Evolutionary conservation across 768 basidiomycete species (phyloP).

Genomic region (Amanita jacksonii): DNA sequence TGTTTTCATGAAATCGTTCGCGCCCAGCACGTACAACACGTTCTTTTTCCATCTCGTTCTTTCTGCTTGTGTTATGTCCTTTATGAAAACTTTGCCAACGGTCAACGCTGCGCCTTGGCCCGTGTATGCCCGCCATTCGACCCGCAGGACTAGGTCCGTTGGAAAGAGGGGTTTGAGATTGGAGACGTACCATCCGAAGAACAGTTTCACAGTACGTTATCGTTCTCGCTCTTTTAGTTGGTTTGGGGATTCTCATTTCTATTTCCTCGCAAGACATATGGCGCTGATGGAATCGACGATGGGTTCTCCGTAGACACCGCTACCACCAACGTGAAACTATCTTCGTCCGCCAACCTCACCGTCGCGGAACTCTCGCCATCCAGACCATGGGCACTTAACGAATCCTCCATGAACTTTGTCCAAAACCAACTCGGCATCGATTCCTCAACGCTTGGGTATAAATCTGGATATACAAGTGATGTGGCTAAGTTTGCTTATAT

Average conservation of each 20-base stretch:
- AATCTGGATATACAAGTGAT: conserved; percentile 11
- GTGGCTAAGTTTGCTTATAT: conserved; percentile 16
- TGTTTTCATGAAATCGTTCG: too few species aligned
- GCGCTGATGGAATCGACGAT: background rate
- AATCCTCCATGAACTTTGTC: conserved; percentile 8
- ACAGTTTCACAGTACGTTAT: conserved; percentile 13
- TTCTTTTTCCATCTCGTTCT: background rate
- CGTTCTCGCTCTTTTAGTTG: background rate
- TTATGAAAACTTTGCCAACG: background rate
- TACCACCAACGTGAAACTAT: background rate
- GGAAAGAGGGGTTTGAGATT: conserved; percentile 11
- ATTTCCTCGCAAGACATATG: background rate
- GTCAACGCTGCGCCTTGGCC: conserved; percentile 13
- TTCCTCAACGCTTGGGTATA: conserved; percentile 3
- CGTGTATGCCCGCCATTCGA: conserved; percentile 11
- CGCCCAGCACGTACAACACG: too few species aligned
- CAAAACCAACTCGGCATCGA: conserved; percentile 8
- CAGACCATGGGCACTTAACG: conserved; percentile 3
- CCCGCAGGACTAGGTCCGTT: conserved; percentile 13
- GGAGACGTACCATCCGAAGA: conserved; percentile 14
- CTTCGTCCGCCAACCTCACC: background rate
- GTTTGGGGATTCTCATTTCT: background rate
- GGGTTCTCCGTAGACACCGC: background rate
- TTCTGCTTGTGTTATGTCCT: background rate
- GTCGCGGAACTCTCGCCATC: background rate